Evolutionary conservation across 495 filamentous ascomycete species (phyloP).

Genomic region (Penicillium paradoxum): DNA sequence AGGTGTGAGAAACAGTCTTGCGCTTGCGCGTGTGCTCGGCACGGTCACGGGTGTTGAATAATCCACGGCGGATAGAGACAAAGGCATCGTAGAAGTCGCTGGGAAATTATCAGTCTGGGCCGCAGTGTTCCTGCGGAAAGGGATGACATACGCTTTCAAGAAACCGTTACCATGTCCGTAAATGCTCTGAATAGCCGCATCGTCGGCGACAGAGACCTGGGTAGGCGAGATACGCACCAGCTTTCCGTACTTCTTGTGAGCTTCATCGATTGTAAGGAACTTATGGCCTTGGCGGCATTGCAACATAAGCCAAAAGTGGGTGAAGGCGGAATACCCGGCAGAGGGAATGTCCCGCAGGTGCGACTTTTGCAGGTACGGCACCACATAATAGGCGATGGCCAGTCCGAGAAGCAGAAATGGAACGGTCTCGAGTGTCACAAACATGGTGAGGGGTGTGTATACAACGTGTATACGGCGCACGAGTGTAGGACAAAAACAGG

Average conservation of each 20-base stretch:
- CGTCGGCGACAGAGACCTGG: constrained; percentile 57
- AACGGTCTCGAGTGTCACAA: constrained; percentile 49
- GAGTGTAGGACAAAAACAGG: neutral
- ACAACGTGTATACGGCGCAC: neutral
- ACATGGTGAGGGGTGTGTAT: constrained; percentile 16
- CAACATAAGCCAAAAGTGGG: constrained; percentile 73
- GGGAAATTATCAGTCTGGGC: neutral
- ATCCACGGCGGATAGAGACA: constrained; percentile 75
- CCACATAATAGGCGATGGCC: constrained; percentile 56
- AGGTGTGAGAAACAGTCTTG: constrained; percentile 84
- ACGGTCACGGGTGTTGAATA: constrained; percentile 88
- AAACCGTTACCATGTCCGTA: constrained; percentile 71
- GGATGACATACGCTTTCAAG: constrained; percentile 57
- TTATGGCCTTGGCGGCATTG: constrained; percentile 63
- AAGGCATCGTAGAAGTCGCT: constrained; percentile 89
- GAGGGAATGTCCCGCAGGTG: constrained; percentile 61
- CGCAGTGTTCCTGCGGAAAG: neutral
- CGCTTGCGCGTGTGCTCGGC: constrained; percentile 83
- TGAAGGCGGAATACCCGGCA: constrained; percentile 62
- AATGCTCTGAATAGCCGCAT: constrained; percentile 50
- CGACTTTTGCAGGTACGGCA: constrained; percentile 64
- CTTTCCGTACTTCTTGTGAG: constrained; percentile 66
- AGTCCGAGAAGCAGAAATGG: constrained; percentile 55
- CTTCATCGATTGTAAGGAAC: constrained; percentile 61
- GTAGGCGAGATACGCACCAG: constrained; percentile 56